Base-by-base conservation (phyloP, 1,139 yeast species). In the Hyphopichia fennica region DNA sequence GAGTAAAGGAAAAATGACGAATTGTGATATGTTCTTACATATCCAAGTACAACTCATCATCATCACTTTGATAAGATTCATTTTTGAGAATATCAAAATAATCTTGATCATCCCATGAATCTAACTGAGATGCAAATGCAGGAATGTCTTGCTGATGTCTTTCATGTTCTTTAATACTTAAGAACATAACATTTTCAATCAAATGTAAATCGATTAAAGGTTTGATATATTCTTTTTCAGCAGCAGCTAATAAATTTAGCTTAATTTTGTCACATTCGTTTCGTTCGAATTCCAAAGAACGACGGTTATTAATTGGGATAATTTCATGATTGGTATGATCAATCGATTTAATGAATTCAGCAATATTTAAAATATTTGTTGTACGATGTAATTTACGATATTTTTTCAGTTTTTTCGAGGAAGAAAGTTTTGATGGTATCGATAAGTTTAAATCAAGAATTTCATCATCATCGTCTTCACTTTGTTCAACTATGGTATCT, bases 161-260 rank as follows among this genome's bases (percentile, higher is more conserved):
- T 35, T 31, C 22, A 16, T 7, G 22, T 25, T 25, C n/a, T 18
- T n/a, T 17, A 9, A 33, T 33, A 33, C 25, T 33, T n/a, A 65
- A 47, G 37, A 65, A 53, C 29, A 64, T 41, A 19, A 55, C 59
- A 42, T 63, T 67, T 40, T 57, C 70, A 34, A 67, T 53, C 15
- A 63, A 48, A 18, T 47, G 43, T 17, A 62, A 41, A 9, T 46
- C 47, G 2, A 53, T 47, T 3, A 23, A 36, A 17, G 39, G 45
- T 17, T 41, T 40, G 34, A 36, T 37, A n/a, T 38, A 45, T 37
- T 56, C 38, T 30, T 49, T 45, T 17, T 42, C 48, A 35, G 60
- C 61, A 11, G 35, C 25, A 3, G n/a, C 20, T 17, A 19, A 20
- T 31, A 54, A 48, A 30, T 48, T 41, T 25, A 45, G 38, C 17